A percentile compares a stretch with the other conserved stretches of the same genome.
phyloP scores from a whole-genome alignment of 2,329 filamentous ascomycete genomes.

The Alternaria brassicae region DNA sequence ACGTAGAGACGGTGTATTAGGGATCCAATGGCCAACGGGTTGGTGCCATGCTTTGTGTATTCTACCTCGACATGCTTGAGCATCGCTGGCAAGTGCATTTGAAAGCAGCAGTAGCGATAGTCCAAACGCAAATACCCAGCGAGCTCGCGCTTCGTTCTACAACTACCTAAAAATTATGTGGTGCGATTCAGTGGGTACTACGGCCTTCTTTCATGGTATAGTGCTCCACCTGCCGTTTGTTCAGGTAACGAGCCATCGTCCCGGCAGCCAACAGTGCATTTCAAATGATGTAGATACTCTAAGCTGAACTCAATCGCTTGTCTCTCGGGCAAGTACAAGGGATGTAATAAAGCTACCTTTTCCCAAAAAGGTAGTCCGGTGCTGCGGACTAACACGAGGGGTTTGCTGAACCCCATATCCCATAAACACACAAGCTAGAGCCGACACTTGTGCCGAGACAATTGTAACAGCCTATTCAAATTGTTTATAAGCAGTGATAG shows the following conservation, averaged over 20 bases:
- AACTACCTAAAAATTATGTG: background rate
- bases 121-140: background rate
- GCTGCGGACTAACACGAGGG: constrained; percentile 2
- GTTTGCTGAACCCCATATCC: constrained; percentile 29
- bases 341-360: background rate
- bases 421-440: constrained; percentile 17
- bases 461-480: background rate
- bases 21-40: background rate
- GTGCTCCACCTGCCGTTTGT: background rate
- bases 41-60: background rate
- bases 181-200: background rate
- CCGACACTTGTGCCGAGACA: background rate
- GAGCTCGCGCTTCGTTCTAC: background rate
- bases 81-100: no score
- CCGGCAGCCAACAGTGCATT: background rate
- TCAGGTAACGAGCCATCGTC: background rate
- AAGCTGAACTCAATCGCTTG: background rate
- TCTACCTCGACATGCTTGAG: background rate
- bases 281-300: no score
- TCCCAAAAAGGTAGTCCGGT: constrained; percentile 11
- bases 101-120: background rate
- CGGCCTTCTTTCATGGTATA: background rate
- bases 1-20: background rate
- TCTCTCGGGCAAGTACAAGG: background rate
- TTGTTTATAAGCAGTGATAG: background rate